Evolutionary conservation across 352 stramenopile species (phyloP), one percentile per base, ranked within the genome.

Genomic region (Pythium periplocum): DNA sequence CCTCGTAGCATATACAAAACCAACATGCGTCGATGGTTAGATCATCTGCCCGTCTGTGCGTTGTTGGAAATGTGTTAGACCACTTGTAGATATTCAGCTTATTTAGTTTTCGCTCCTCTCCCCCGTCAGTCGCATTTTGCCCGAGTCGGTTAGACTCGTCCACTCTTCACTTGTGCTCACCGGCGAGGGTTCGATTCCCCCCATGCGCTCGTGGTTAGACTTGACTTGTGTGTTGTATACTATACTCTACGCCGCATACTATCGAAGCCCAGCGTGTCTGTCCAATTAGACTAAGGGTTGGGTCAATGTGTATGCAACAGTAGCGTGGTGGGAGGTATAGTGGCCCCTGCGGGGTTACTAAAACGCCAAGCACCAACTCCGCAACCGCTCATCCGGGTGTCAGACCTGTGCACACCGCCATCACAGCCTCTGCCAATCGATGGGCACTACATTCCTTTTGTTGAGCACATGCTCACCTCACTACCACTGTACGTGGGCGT

Each of bases 371-470:
- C 40, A 39, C 45, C 36, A 53, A 53, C 39, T 32, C 60, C 34
- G 11, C 44, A 48, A 48, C 8, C 40, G 66, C 62, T 61, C 73
- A 66, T 90, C 82, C 77, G 83, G 83, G 83, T 94, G 83, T 94
- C 83, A 90, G 83, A 74, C 71, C 78, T 88, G 81, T 70, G 78
- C 75, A 55, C 71, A 34, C 43, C 47, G 53, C 55, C 54, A 72
- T 93, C 83, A 68, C 78, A 89, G 75, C 75, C 73, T 75, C 81
- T 90, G 83, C 83, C 83, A 93, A 93, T 93, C 78, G 81, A 90
- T 73, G 69, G 57, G 59, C 73, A 34, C 17, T 42, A 79, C 77
- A 93, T 77, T 9, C 48, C 39, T 66, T 61, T 65, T 26, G 17
- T 26, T 26, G 17, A 26, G 17, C 17, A 26, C 17, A 26, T 26